Evolutionary conservation across 495 filamentous ascomycete genomes (phyloP), one percentile per base, ranked within the genome.

Genomic region (Hyaloscypha hepaticicola): DNA sequence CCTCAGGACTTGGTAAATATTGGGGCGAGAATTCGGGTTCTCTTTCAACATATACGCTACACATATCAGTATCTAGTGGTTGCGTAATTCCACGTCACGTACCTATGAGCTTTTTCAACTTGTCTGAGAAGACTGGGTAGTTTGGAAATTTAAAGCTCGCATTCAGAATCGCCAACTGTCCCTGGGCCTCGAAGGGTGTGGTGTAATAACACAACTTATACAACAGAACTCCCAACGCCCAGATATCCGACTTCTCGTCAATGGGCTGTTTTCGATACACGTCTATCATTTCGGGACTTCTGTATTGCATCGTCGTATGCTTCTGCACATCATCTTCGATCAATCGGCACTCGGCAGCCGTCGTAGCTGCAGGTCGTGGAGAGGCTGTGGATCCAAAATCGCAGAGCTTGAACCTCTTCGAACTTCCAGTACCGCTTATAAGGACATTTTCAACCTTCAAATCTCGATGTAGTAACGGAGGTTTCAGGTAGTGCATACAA

Each of bases 191-290:
- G 72, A 99, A 99, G 3, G 95, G 95, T 9, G 95, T 99, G 28
- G 96, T 99, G 79, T 98, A 99, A 79, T 98, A 99, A 79, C 95
- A 99, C 60, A 99, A 83, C 80, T 99, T 99, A 80, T 98, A 99
- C 55, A 99, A 80, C 55, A 99, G 80, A 31, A 99, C 95, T 16
- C 95, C 95, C 45, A 99, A 80, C 1, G 95, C 95, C 95, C 95
- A 99, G 22, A 99, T 96, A 77, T 99, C 95, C 50, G 93, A 96
- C 79, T 99, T 99, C 81, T 99, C 95, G 72, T 99, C 92, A 75
- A 99, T 97, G 3, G 96, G 92, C 66, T 92, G 91, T 77, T 94
- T 96, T 69, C 93, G 81, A 73, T 97, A 98, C 22, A 98, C 95
- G 74, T 99, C 95, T 64, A 99, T 87, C 96, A 99, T 99, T 77